Evolutionary conservation across 2,329 filamentous ascomycete species (phyloP), one percentile per base, ranked within the genome.

Genomic region (Nothophaeocryptopus gaeumannii): DNA sequence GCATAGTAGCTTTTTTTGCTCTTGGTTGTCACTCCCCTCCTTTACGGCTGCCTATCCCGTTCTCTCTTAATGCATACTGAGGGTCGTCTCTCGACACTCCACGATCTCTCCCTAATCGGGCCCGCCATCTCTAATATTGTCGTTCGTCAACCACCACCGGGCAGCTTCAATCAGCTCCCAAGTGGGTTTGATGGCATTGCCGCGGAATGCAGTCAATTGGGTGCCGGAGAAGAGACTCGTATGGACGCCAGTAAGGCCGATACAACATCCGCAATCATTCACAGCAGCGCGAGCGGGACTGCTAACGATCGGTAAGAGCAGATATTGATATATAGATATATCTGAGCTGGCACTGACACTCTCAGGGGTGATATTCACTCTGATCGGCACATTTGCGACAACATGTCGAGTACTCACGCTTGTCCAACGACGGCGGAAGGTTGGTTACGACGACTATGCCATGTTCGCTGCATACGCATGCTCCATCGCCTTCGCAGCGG

Each of bases 361-460:
- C 14, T 13, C 29, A 58, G 56, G 56, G n/a, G 47, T 54, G 2
- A 41, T 58, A 2, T 56, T 54, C 14, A 45, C 56, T 11, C 15
- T 58, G 9, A 31, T 56, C 16, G 56, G 56, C 20, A 40, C 44
- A 10, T 54, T 58, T 39, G 56, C 56, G 13, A 56, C 58, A 8
- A 20, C 54, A 29, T 56, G 55, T 30, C 56, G 59, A 9, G 34
- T 53, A 13, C 37, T 58, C 14, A 57, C 53, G 11, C 42, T 58
- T 11, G 9, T 53, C 8, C 47, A 55, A 33, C 51, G 54, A 9
- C 48, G 53, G 16, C 50, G 58, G 26, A 52, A 47, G 16, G 47
- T 53, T 7, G 56, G 59, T 8, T 50, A 55, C 12, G 59, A 62
- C 39, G 59, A 62, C 32, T 53, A 48, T 29, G 47, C 53, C 5